Conservation (phyloP, 192 early-diverging fungal genomes). For the Podila clonocystis region DNA sequence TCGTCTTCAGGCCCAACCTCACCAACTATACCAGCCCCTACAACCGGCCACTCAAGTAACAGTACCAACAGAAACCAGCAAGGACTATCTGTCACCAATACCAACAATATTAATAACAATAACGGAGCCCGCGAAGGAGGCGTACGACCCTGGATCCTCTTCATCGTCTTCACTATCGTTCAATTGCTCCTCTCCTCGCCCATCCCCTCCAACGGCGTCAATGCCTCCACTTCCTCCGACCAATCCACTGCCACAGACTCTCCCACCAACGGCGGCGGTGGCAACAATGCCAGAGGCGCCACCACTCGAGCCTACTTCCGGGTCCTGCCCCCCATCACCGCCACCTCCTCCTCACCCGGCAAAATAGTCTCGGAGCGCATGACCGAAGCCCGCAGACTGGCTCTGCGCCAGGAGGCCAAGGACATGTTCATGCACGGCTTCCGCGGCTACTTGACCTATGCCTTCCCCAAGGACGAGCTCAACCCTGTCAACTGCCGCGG, state of each 20-base stretch:
- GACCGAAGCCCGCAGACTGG: conserved; percentile 28
- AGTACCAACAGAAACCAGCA: too few relatives aligned
- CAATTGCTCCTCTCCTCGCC: conserved; percentile 37
- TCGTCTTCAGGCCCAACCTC: background rate
- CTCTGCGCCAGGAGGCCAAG: conserved; percentile 52
- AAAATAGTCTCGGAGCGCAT: conserved; percentile 39
- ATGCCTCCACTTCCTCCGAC: conserved; percentile 20
- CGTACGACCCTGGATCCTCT: conserved; percentile 28
- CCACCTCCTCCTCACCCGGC: conserved; percentile 12
- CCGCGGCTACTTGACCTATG: conserved; percentile 81
- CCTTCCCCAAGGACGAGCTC: conserved; percentile 93
- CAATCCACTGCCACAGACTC: background rate
- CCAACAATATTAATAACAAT: background rate
- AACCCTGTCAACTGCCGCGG: conserved; percentile 87
- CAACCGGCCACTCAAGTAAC: too few relatives aligned
- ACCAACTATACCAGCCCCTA: background rate
- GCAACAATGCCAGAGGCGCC: background rate
- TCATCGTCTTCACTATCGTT: conserved; percentile 25
- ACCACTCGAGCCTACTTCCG: conserved; percentile 35
- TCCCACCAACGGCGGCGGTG: background rate
- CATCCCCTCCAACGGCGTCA: conserved; percentile 31
- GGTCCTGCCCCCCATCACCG: conserved; percentile 9
- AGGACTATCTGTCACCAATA: too few relatives aligned
- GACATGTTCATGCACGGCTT: conserved; percentile 85
- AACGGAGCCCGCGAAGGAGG: background rate